These are phyloP conservation scores for Secale cereale DNA, from an alignment of 176 grass and related monocot genomes.

Conservation along the genomic window DNA sequence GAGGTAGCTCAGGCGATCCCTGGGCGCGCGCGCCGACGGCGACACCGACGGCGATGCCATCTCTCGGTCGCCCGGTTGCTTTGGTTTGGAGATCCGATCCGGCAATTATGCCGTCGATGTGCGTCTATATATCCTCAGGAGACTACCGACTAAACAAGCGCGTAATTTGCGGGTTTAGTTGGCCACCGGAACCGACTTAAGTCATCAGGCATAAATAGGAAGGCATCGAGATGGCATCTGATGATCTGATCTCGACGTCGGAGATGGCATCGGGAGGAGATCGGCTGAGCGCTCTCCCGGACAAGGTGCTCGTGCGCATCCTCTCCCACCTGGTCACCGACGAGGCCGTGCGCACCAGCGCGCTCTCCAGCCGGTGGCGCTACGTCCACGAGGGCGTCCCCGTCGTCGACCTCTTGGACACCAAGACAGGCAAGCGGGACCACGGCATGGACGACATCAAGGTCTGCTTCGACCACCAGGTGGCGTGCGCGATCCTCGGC, in stretches of 20 bases:
- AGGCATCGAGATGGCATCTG: neutral
- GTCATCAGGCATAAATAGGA: neutral
- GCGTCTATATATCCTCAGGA: too few relatives aligned
- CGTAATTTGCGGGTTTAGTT: too few relatives aligned
- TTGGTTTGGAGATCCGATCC: neutral
- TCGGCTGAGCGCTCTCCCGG: neutral
- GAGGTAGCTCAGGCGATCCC: neutral
- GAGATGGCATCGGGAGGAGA: neutral
- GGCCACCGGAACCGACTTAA: too few relatives aligned
- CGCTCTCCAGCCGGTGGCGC: neutral
- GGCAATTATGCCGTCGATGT: too few relatives aligned
- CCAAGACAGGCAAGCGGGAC: neutral
- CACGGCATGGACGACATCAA: neutral
- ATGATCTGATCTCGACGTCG: neutral
- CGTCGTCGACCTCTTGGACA: neutral
- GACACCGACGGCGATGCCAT: neutral
- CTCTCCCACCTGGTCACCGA: neutral
- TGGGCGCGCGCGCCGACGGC: neutral
- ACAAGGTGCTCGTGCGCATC: neutral
- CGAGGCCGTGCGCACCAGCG: neutral
- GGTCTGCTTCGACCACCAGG: conserved; percentile 17
- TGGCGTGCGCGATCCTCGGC: neutral
- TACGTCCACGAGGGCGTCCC: neutral
- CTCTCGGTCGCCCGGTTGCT: neutral
- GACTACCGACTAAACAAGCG: too few relatives aligned